These are phyloP conservation scores for Cercospora sojina DNA, from an alignment of 2,329 filamentous ascomycete species.

Conservation along the genomic window DNA sequence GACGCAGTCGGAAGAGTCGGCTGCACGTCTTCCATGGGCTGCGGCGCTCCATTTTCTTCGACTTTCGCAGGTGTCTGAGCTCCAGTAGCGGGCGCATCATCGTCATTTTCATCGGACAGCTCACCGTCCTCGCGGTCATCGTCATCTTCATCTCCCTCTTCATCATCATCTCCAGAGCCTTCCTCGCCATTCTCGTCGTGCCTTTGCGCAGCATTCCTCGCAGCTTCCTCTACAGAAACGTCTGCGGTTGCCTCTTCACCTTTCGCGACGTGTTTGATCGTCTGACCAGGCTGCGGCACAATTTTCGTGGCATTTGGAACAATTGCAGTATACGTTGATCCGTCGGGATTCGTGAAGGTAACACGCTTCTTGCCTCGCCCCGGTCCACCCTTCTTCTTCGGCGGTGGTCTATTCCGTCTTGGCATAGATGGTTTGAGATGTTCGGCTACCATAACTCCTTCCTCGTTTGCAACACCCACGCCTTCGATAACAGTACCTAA, in stretches of 20 bases:
- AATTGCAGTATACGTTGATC: conserved; percentile 43
- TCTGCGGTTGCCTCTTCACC: conserved; percentile 38
- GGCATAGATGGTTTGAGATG: conserved; percentile 37
- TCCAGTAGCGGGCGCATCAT: conserved; percentile 30
- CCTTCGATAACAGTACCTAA: conserved; percentile 57
- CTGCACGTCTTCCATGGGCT: conserved; percentile 25
- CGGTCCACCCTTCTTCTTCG: conserved; percentile 72
- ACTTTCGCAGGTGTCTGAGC: conserved; percentile 25
- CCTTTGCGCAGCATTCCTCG: conserved; percentile 49
- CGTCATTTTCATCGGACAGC: conserved; percentile 36
- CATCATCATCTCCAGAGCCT: conserved; percentile 51
- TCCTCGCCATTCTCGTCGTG: conserved; percentile 47
- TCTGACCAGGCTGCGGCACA: conserved; percentile 37
- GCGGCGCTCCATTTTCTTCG: conserved; percentile 8
- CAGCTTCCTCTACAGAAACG: conserved; percentile 41
- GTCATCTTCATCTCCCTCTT: conserved; percentile 52
- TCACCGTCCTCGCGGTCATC: conserved; percentile 40
- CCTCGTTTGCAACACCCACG: conserved; percentile 59
- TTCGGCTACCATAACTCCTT: conserved; percentile 57
- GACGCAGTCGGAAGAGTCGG: not conserved
- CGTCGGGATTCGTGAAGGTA: conserved; percentile 52
- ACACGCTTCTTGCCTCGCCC: conserved; percentile 78
- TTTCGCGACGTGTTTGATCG: conserved; percentile 39
- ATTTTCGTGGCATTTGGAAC: conserved; percentile 41
- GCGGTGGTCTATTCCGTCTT: conserved; percentile 70